Conservation (phyloP, 2,329 filamentous ascomycete species). For the Fusarium fujikuroi region DNA sequence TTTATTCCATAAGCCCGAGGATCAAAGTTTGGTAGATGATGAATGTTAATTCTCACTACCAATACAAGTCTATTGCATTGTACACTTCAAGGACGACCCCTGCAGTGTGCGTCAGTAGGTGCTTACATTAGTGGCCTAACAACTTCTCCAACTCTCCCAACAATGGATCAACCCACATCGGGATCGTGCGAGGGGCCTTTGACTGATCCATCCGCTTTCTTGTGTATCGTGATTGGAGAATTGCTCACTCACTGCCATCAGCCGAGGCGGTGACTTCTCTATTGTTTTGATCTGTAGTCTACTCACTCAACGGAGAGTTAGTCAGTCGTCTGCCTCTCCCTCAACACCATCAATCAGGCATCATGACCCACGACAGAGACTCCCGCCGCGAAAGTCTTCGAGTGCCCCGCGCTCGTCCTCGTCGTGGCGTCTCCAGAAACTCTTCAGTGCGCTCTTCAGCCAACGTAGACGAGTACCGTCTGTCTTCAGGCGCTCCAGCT, state of each 20-base stretch:
- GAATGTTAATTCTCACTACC: neutral
- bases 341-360: conserved; percentile 14
- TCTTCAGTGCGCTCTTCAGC: conserved; percentile 43
- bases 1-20: neutral
- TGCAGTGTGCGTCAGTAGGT: conserved; percentile 8
- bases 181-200: conserved; percentile 27
- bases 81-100: neutral
- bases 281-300: neutral
- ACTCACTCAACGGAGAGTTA: conserved; percentile 12
- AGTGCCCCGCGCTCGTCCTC: conserved; percentile 42
- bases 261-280: conserved; percentile 30
- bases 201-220: conserved; percentile 31
- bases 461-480: conserved; percentile 37
- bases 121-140: neutral
- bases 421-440: conserved; percentile 26
- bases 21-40: neutral
- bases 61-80: neutral
- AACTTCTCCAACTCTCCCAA: conserved; percentile 5
- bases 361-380: conserved; percentile 42
- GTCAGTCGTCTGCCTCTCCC: conserved; percentile 7
- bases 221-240: conserved; percentile 41
- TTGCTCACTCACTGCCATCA: conserved; percentile 12
- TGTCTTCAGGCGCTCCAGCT: conserved; percentile 22
- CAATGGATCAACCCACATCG: conserved; percentile 36
- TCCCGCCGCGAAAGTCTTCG: conserved; percentile 45